These are phyloP conservation scores for Phytophthora fragariae DNA, from an alignment of 352 stramenopile genomes.

Conservation along the genomic window DNA sequence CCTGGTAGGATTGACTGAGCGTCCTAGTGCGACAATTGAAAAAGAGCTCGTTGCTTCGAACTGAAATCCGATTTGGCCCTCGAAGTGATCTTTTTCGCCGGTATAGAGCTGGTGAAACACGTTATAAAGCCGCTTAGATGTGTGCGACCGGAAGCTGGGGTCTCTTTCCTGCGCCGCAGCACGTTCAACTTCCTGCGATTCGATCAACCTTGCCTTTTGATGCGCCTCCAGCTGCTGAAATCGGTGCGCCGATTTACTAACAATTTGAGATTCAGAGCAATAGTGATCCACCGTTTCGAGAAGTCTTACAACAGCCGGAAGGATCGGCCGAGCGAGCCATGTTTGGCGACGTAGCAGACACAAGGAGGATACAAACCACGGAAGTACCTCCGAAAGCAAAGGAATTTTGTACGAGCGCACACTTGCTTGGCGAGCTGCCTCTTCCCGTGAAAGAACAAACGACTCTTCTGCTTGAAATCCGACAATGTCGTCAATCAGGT, in stretches of 20 bases:
- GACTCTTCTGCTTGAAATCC: slow-evolving; percentile 60
- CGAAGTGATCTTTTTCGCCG: slow-evolving; percentile 90
- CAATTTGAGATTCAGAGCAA: slow-evolving; percentile 68
- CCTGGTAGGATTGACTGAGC: slow-evolving; percentile 76
- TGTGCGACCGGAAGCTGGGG: slow-evolving; percentile 50
- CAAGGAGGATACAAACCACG: slow-evolving; percentile 82
- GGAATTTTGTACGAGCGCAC: slow-evolving; percentile 54
- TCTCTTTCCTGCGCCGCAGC: slow-evolving; percentile 60
- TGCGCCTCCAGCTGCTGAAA: slow-evolving; percentile 70
- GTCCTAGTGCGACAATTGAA: slow-evolving; percentile 78
- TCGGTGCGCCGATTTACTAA: slow-evolving; percentile 70
- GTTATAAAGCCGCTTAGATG: slow-evolving; percentile 84
- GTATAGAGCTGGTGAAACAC: slow-evolving; percentile 91
- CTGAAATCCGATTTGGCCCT: slow-evolving; percentile 90
- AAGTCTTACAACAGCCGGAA: slow-evolving; percentile 72
- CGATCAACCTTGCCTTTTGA: slow-evolving; percentile 65
- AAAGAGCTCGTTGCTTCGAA: slow-evolving; percentile 89
- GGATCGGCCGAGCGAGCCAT: slow-evolving; percentile 76
- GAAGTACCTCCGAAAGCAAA: slow-evolving; percentile 70
- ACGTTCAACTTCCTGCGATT: slow-evolving; percentile 72
- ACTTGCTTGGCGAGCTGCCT: slow-evolving; percentile 40
- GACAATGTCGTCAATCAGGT: slow-evolving; percentile 56
- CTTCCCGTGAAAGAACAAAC: slow-evolving; percentile 41
- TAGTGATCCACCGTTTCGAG: slow-evolving; percentile 76
- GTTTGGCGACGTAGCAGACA: slow-evolving; percentile 84